A percentile compares a stretch with the other conserved stretches of the same genome.
Conservation (phyloP, 2,329 filamentous ascomycete species). For the Tolypocladium amazonense region DNA sequence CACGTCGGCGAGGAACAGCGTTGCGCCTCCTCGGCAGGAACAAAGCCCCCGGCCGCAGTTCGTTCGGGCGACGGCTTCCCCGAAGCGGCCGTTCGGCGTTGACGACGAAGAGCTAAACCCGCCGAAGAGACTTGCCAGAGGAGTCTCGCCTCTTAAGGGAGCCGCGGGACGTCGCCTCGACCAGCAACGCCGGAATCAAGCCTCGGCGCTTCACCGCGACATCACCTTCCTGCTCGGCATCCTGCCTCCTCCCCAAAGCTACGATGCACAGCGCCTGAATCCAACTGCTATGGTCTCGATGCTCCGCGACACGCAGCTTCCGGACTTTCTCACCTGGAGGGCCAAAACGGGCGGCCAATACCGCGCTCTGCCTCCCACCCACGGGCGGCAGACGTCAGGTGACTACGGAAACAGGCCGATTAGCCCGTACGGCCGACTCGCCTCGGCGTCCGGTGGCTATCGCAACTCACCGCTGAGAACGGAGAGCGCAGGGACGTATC, state of each 20-base stretch:
- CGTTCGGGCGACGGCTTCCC: conserved; percentile 38
- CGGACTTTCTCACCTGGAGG: conserved; percentile 48
- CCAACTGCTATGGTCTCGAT: conserved; percentile 62
- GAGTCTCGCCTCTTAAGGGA: conserved; percentile 88
- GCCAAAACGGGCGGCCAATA: conserved; percentile 25
- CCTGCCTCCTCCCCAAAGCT: conserved; percentile 62
- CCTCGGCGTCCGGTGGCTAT: conserved; percentile 31
- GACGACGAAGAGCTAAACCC: conserved; percentile 68
- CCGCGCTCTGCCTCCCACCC: conserved; percentile 21
- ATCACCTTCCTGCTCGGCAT: conserved; percentile 58
- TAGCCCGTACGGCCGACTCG: conserved; percentile 36
- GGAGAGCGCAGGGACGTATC: conserved; percentile 21
- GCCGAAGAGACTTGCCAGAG: conserved; percentile 77
- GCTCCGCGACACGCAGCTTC: conserved; percentile 57
- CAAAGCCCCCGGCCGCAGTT: conserved; percentile 39
- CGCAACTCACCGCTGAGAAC: conserved; percentile 42
- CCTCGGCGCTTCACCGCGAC: conserved; percentile 61
- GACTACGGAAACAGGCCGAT: conserved; percentile 33
- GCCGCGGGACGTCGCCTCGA: conserved; percentile 77
- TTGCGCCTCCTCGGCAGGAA: conserved; percentile 23
- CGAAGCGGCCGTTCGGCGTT: conserved; percentile 48
- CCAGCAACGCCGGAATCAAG: conserved; percentile 57
- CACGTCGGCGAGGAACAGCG: conserved; percentile 32
- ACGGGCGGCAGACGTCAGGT: conserved; percentile 30
- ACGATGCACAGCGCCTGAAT: conserved; percentile 60